Evolutionary conservation across 225 moss, liverwort and hornwort genomes (phyloP).

Genomic region (Pseudoscleropodium purum): DNA sequence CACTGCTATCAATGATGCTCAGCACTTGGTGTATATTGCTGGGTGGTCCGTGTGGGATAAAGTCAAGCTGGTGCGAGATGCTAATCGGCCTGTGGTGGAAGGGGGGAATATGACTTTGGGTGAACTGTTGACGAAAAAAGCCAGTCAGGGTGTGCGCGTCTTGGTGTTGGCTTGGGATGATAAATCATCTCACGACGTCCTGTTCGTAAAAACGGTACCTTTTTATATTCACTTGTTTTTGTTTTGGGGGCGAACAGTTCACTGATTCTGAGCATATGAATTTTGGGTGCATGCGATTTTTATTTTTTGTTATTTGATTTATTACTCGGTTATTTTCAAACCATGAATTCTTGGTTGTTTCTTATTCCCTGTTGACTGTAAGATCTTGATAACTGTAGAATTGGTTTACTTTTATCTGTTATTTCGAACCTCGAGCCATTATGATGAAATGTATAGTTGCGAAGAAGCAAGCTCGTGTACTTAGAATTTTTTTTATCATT

Average conservation of each 20-base stretch:
- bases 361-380: background rate
- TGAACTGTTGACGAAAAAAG: constrained; percentile 72
- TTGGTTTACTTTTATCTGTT: background rate
- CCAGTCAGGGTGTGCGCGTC: constrained; percentile 78
- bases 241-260: too few relatives aligned
- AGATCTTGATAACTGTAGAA: background rate
- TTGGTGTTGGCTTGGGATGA: constrained; percentile 83
- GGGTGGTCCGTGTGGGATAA: constrained; percentile 91
- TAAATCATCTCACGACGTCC: constrained; percentile 77
- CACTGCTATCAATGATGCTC: constrained; percentile 65
- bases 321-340: background rate
- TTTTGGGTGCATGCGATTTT: background rate
- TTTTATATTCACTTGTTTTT: too few relatives aligned
- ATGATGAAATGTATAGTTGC: background rate
- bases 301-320: background rate
- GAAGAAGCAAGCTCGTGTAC: background rate
- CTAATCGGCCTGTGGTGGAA: constrained; percentile 36
- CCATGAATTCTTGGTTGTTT: background rate
- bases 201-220: constrained; percentile 61
- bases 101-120: constrained; percentile 65
- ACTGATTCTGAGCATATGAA: background rate
- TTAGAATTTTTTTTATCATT: background rate
- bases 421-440: background rate
- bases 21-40: constrained; percentile 69
- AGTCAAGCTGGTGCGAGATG: constrained; percentile 58